Percentiles rank a stretch among this genome's conserved stretches.
These are phyloP conservation scores for Aspergillus haitiensis DNA, from an alignment of 495 filamentous ascomycete species.

Conservation along the genomic window DNA sequence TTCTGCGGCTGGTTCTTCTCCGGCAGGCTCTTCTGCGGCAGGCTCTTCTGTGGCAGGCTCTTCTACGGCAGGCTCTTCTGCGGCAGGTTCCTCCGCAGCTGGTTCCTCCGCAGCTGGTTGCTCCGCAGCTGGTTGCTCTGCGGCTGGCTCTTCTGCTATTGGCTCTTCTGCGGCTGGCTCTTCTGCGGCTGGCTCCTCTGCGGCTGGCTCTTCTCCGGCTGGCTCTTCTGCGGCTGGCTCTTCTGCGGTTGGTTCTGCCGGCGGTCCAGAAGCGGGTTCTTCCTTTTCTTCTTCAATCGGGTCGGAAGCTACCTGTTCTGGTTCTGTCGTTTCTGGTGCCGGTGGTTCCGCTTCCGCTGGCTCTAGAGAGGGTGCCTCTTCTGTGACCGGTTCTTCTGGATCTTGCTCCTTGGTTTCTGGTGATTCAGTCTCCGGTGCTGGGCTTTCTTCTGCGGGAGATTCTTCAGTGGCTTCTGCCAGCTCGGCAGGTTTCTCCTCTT, in stretches of 20 bases:
- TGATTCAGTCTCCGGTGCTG: conserved; percentile 1
- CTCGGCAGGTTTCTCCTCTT: too few species aligned
- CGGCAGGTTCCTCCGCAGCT: conserved; percentile 9
- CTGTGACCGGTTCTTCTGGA: background rate
- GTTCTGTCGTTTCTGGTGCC: background rate
- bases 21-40: background rate
- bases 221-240: conserved; percentile 10
- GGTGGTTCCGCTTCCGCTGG: conserved; percentile 7
- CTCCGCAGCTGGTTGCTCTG: too few species aligned
- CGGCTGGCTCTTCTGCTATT: background rate
- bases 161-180: background rate
- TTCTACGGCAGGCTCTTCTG: conserved; percentile 13
- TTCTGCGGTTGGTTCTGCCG: background rate
- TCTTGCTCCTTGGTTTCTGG: background rate
- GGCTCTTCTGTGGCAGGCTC: conserved; percentile 10
- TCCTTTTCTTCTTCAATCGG: background rate
- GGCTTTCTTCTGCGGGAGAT: conserved; percentile 6
- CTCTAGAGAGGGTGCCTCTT: conserved; percentile 3
- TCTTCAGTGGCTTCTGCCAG: conserved; percentile 8
- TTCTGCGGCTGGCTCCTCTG: conserved; percentile 8
- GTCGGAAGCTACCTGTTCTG: background rate
- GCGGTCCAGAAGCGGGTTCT: background rate
- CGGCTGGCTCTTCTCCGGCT: conserved; percentile 10
- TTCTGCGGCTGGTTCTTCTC: background rate
- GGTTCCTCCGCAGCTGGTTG: background rate